A percentile compares a stretch with the other conserved stretches of the same genome.
phyloP scores from a whole-genome alignment of 2,329 filamentous ascomycete genomes.

The Alternaria panax region DNA sequence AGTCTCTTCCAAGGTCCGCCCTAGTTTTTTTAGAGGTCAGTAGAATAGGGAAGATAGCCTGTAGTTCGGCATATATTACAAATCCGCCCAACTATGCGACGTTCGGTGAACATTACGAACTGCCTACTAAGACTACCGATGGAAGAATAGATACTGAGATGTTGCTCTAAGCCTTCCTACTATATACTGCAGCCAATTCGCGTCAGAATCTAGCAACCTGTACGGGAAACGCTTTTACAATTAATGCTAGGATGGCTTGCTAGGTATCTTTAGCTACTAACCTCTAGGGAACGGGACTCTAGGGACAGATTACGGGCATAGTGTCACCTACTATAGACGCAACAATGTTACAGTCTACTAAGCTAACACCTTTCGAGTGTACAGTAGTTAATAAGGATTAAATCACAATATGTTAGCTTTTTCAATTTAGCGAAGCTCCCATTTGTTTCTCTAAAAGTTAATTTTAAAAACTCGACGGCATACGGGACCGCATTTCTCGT shows the following conservation, averaged over 20 bases:
- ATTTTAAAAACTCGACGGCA: conserved; percentile 9
- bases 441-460: conserved; percentile 5
- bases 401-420: conserved; percentile 11
- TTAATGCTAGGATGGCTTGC: conserved; percentile 18
- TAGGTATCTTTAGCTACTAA: conserved; percentile 5
- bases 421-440: neutral
- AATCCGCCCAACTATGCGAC: conserved; percentile 15
- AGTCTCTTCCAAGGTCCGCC: neutral
- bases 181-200: conserved; percentile 5
- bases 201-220: conserved; percentile 12
- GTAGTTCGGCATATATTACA: conserved; percentile 13
- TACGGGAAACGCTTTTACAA: conserved; percentile 9
- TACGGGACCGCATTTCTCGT: conserved; percentile 16
- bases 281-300: too few relatives aligned
- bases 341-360: conserved; percentile 3
- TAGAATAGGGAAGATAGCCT: conserved; percentile 5
- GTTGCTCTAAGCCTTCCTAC: conserved; percentile 13
- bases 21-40: neutral
- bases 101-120: conserved; percentile 8
- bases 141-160: conserved; percentile 13
- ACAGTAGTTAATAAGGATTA: conserved; percentile 3
- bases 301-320: neutral
- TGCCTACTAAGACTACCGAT: neutral
- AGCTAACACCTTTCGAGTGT: conserved; percentile 2
- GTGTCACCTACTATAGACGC: neutral